Evolutionary conservation across 331 rosid species (phyloP).

Genomic region (Malus hybrid): DNA sequence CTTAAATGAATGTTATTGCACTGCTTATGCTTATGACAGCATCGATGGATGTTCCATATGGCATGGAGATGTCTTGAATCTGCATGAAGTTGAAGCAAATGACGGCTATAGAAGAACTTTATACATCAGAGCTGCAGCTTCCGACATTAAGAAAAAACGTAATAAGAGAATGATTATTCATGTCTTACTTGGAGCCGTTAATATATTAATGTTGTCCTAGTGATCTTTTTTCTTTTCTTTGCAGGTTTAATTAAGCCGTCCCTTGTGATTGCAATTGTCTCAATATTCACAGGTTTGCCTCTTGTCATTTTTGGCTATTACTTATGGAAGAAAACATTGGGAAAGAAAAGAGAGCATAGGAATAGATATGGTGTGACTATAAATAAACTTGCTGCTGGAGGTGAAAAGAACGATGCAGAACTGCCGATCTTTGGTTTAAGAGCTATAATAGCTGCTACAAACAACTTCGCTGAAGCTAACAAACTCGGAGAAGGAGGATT

Average conservation of each 20-base stretch:
- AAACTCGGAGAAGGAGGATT: no score
- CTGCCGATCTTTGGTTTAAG: conserved; percentile 4
- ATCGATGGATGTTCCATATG: conserved; percentile 13
- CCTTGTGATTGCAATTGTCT: not conserved
- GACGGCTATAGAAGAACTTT: conserved; percentile 1
- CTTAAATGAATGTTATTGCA: conserved; percentile 21
- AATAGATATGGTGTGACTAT: no score
- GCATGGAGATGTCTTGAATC: conserved; percentile 20
- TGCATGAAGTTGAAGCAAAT: not conserved
- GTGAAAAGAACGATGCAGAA: not conserved
- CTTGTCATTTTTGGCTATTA: not conserved
- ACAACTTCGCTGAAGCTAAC: not conserved
- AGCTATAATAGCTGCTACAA: not conserved
- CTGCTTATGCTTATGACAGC: conserved; percentile 20
- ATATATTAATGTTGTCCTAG: no score
- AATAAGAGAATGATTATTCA: no score
- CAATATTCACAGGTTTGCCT: not conserved
- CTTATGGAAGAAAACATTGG: not conserved
- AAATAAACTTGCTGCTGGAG: no score
- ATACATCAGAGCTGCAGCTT: conserved; percentile 36
- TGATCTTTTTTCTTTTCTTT: no score
- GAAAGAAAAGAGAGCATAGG: not conserved
- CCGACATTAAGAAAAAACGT: not conserved
- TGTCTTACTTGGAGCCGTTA: no score
- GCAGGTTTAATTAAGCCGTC: not conserved